These are phyloP conservation scores for Crithidia expoeki DNA, from an alignment of 208 protist genomes.

Conservation along the genomic window DNA sequence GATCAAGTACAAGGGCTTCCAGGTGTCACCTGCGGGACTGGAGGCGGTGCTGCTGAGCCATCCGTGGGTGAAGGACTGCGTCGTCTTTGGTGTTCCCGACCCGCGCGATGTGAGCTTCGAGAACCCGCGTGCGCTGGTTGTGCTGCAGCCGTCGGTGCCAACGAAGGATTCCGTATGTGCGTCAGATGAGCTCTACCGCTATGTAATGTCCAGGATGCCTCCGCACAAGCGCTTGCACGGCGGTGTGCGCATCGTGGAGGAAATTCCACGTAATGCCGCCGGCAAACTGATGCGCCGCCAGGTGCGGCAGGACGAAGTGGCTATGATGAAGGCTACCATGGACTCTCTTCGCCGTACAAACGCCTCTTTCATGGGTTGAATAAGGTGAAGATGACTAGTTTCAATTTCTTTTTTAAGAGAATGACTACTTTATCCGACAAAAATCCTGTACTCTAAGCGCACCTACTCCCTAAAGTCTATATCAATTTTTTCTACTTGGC, in stretches of 20 bases:
- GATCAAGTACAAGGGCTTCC: slow-evolving; percentile 92
- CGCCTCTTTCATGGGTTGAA: background rate
- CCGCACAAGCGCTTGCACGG: slow-evolving; percentile 82
- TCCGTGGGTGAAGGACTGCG: slow-evolving; percentile 61
- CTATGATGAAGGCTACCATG: slow-evolving; percentile 35
- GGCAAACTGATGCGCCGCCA: slow-evolving; percentile 87
- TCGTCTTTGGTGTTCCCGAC: slow-evolving; percentile 72
- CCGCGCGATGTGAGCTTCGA: slow-evolving; percentile 54
- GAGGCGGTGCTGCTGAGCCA: slow-evolving; percentile 68
- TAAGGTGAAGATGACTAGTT: slow-evolving; percentile 1
- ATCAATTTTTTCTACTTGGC: no score
- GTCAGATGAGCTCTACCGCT: slow-evolving; percentile 53
- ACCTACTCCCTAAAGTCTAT: no score
- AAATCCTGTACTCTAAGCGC: no score
- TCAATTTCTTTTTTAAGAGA: no score
- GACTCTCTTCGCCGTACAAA: slow-evolving; percentile 13
- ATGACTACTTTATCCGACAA: no score
- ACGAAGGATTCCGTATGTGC: slow-evolving; percentile 39
- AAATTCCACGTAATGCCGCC: slow-evolving; percentile 69
- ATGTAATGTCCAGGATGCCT: slow-evolving; percentile 42
- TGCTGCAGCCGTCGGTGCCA: slow-evolving; percentile 37
- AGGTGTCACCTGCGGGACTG: slow-evolving; percentile 83
- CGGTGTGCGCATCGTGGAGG: slow-evolving; percentile 64
- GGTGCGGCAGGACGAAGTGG: slow-evolving; percentile 37
- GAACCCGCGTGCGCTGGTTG: slow-evolving; percentile 77